Conservation (phyloP, 116 monocot species). For the Dioscorea cayenensis region DNA sequence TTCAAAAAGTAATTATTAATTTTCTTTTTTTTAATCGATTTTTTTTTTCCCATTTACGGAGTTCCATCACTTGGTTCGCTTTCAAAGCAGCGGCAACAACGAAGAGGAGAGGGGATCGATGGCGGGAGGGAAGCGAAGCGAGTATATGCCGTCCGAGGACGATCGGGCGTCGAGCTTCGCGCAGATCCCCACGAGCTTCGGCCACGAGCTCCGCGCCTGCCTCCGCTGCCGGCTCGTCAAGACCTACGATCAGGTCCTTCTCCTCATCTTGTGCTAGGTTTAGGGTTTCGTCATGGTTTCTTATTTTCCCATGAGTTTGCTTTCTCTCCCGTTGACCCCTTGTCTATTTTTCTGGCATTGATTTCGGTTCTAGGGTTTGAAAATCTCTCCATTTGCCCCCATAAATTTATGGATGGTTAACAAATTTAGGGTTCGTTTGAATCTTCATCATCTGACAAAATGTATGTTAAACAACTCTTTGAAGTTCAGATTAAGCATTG, state of each 20-base stretch:
- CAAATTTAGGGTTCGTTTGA: background rate
- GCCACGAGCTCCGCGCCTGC: conserved; percentile 93
- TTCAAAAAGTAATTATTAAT: too few species aligned
- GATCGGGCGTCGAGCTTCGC: conserved; percentile 55
- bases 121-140: conserved; percentile 11
- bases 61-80: too few species aligned
- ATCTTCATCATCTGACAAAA: background rate
- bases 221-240: conserved; percentile 96
- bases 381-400: background rate
- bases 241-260: conserved; percentile 85
- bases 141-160: conserved; percentile 28
- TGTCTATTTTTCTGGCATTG: background rate
- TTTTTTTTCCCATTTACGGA: too few species aligned
- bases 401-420: background rate
- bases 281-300: conserved; percentile 7
- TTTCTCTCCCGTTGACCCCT: background rate
- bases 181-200: conserved; percentile 98
- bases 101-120: background rate
- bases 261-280: background rate
- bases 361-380: background rate
- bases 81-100: background rate
- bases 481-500: too few species aligned
- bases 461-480: background rate
- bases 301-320: background rate
- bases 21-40: too few species aligned